A percentile compares a stretch with the other conserved stretches of the same genome.
These are phyloP conservation scores for Penicillium manginii DNA, from an alignment of 495 filamentous ascomycete genomes.

Conservation along the genomic window DNA sequence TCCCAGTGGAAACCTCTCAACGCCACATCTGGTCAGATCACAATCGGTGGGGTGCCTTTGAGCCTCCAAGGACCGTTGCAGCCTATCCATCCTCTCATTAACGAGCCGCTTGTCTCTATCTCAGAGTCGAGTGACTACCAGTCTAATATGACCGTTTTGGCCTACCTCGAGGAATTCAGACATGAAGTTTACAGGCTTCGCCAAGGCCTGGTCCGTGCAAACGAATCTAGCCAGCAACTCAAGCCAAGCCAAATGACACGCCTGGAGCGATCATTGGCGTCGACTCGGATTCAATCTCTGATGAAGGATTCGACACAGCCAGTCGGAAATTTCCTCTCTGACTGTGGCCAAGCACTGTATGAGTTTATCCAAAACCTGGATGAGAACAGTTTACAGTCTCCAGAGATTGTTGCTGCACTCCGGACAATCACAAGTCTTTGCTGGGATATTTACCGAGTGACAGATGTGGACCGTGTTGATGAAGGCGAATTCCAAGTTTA, in stretches of 20 bases:
- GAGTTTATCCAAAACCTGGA: slow-evolving; percentile 44
- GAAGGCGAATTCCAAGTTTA: slow-evolving; percentile 61
- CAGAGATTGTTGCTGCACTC: slow-evolving; percentile 39
- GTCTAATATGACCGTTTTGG: slow-evolving; percentile 32
- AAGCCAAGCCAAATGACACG: slow-evolving; percentile 68
- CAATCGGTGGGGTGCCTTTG: slow-evolving; percentile 31
- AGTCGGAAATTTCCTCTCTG: slow-evolving; percentile 48
- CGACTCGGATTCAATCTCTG: slow-evolving; percentile 58
- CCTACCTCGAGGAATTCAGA: slow-evolving; percentile 46
- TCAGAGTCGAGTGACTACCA: slow-evolving; percentile 28
- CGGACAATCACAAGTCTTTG: slow-evolving; percentile 58
- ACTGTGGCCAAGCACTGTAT: slow-evolving; percentile 45
- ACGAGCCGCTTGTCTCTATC: slow-evolving; percentile 46
- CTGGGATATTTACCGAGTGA: slow-evolving; percentile 58
- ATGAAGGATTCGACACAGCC: slow-evolving; percentile 68
- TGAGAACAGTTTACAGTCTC: slow-evolving; percentile 26
- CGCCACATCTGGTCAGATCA: slow-evolving; percentile 27
- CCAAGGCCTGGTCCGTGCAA: slow-evolving; percentile 38
- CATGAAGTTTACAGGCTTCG: slow-evolving; percentile 43
- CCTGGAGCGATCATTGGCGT: slow-evolving; percentile 68
- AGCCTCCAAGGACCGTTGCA: slow-evolving; percentile 37
- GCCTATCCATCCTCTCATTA: slow-evolving; percentile 48
- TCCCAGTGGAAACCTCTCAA: slow-evolving; percentile 40
- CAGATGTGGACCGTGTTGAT: slow-evolving; percentile 48
- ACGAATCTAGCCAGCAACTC: slow-evolving; percentile 41